phyloP scores from a whole-genome alignment of 495 filamentous ascomycete genomes.

The Penicillium subrubescens region DNA sequence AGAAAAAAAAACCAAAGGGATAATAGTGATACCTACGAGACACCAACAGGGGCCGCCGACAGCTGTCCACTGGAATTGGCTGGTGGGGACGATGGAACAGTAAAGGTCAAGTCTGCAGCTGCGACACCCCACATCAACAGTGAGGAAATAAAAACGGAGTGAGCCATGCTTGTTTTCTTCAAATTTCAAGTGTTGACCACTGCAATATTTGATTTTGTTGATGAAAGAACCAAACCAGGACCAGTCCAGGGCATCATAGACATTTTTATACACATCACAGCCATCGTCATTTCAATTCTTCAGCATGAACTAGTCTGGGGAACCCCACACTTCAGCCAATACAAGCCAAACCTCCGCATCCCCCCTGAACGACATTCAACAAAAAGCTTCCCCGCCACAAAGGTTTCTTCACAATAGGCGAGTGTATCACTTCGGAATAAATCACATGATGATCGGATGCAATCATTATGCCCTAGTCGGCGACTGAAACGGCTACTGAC shows the following conservation, averaged over 20 bases:
- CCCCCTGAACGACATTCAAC: background rate
- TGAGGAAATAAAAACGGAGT: background rate
- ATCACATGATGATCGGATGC: background rate
- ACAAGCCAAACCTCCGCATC: background rate
- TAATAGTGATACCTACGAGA: constrained; percentile 44
- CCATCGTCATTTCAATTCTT: background rate
- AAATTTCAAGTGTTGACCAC: background rate
- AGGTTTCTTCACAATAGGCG: background rate
- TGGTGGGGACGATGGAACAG: constrained; percentile 16
- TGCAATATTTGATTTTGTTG: background rate
- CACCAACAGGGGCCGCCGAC: constrained; percentile 47
- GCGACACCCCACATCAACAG: background rate
- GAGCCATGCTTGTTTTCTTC: background rate
- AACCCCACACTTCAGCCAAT: background rate
- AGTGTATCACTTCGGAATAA: background rate
- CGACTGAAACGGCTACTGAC: constrained; percentile 4
- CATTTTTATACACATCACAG: background rate
- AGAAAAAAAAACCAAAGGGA: background rate
- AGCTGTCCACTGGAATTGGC: constrained; percentile 21
- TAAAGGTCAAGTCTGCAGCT: constrained; percentile 7
- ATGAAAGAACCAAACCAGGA: background rate
- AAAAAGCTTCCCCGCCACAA: background rate
- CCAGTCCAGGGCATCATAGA: background rate
- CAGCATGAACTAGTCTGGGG: background rate
- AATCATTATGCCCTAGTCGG: background rate